Evolutionary conservation across 2,329 filamentous ascomycete genomes (phyloP).

Genomic region (Coleophoma eucalyptorum): DNA sequence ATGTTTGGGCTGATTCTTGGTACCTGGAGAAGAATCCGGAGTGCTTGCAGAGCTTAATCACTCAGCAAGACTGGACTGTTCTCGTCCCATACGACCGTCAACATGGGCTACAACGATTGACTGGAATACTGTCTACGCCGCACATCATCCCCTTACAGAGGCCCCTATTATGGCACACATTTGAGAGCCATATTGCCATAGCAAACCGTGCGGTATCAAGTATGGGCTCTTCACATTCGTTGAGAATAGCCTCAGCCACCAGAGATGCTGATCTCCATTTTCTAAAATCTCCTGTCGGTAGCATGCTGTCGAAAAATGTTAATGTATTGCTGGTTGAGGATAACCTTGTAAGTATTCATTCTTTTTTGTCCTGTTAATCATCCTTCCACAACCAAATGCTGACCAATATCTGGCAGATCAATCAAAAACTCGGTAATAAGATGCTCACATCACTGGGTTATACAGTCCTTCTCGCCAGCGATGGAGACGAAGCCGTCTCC

Average conservation of each 20-base stretch:
- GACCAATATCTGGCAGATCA: slow-evolving; percentile 17
- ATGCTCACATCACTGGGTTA: slow-evolving; percentile 20
- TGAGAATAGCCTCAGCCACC: too few species aligned
- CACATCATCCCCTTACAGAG: slow-evolving; percentile 20
- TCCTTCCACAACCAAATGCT: not conserved
- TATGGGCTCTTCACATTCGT: too few species aligned
- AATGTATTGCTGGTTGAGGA: slow-evolving; percentile 22
- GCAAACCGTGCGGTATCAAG: slow-evolving; percentile 4
- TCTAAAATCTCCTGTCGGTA: too few species aligned
- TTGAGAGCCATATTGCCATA: slow-evolving; percentile 16
- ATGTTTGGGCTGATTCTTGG: slow-evolving; percentile 21
- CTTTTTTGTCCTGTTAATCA: too few species aligned
- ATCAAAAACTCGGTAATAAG: slow-evolving; percentile 21
- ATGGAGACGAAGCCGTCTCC: slow-evolving; percentile 24
- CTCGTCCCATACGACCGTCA: slow-evolving; percentile 23
- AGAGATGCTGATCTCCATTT: too few species aligned
- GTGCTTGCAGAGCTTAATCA: slow-evolving; percentile 13
- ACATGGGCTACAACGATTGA: slow-evolving; percentile 14
- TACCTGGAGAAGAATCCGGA: slow-evolving; percentile 15
- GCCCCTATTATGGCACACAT: slow-evolving; percentile 26
- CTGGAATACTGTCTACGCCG: slow-evolving; percentile 13
- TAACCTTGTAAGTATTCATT: slow-evolving; percentile 15
- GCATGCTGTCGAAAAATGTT: slow-evolving; percentile 4
- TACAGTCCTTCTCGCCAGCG: slow-evolving; percentile 19
- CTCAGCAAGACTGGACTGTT: slow-evolving; percentile 16